Conservation (phyloP, 2,329 filamentous ascomycete species). For the Aspergillus unguis region DNA sequence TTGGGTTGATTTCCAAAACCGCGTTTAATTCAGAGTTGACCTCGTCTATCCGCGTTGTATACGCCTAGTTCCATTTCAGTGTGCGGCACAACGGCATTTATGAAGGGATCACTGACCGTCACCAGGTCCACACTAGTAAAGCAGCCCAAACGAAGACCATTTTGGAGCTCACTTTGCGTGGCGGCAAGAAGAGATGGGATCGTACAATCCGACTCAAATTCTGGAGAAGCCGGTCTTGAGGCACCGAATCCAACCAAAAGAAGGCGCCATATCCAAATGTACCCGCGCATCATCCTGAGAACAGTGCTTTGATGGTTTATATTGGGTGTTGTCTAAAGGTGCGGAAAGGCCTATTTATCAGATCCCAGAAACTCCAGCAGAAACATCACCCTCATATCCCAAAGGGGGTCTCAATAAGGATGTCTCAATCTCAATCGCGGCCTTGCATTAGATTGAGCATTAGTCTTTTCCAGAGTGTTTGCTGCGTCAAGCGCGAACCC, state of each 20-base stretch:
- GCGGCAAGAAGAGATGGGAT: constrained; percentile 49
- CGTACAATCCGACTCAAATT: constrained; percentile 5
- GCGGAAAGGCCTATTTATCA: too few relatives aligned
- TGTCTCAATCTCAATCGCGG: too few relatives aligned
- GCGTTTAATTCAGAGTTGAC: constrained; percentile 53
- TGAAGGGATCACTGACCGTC: constrained; percentile 26
- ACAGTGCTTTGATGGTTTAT: too few relatives aligned
- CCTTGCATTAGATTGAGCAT: too few relatives aligned
- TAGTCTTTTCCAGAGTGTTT: background rate
- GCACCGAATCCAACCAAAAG: background rate
- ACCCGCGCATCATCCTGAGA: too few relatives aligned
- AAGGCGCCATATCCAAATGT: background rate
- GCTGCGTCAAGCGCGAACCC: background rate
- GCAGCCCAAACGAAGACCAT: constrained; percentile 48
- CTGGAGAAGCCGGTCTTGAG: background rate
- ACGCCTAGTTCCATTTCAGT: constrained; percentile 40
- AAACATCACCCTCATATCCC: too few relatives aligned
- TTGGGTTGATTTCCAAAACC: constrained; percentile 56
- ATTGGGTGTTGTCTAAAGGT: too few relatives aligned
- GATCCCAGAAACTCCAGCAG: too few relatives aligned
- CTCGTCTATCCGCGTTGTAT: constrained; percentile 50
- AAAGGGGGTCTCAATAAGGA: too few relatives aligned
- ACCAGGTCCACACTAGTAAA: constrained; percentile 60
- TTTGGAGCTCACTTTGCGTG: constrained; percentile 50
- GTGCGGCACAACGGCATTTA: background rate